Evolutionary conservation across 2,329 filamentous ascomycete species (phyloP).

Genomic region (Albophoma yamanashiensis): DNA sequence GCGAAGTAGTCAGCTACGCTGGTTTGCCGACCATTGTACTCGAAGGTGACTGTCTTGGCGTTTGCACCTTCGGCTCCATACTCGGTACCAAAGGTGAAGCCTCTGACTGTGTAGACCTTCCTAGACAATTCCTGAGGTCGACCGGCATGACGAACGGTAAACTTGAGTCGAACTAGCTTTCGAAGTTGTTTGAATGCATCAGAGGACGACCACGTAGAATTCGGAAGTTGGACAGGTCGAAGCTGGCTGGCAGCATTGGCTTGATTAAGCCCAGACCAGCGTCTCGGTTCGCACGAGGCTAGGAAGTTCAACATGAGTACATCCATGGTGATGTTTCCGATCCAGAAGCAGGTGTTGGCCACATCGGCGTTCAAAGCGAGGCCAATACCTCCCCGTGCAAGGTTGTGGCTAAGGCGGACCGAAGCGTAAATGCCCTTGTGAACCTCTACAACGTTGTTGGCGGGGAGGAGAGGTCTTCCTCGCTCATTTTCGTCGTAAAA

Average conservation of each 20-base stretch:
- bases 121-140: constrained; percentile 24
- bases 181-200: constrained; percentile 45
- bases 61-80: constrained; percentile 35
- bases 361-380: constrained; percentile 84
- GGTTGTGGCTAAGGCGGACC: constrained; percentile 58
- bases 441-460: constrained; percentile 50
- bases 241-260: constrained; percentile 18
- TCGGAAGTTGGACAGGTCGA: constrained; percentile 19
- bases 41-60: constrained; percentile 45
- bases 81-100: constrained; percentile 35
- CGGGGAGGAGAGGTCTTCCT: constrained; percentile 42
- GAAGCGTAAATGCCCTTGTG: constrained; percentile 87
- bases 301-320: constrained; percentile 24
- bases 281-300: constrained; percentile 15
- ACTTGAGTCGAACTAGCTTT: constrained; percentile 43
- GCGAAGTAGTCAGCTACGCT: constrained; percentile 45
- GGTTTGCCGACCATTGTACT: constrained; percentile 32
- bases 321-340: constrained; percentile 25
- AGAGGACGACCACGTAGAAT: constrained; percentile 24
- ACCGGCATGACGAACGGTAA: constrained; percentile 40
- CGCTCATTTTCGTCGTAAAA: constrained; percentile 57
- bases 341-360: constrained; percentile 86
- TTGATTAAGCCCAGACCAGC: constrained; percentile 14
- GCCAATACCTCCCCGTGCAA: constrained; percentile 39
- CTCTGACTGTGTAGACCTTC: constrained; percentile 41